Base-by-base conservation (phyloP, 352 stramenopile species). In the Phytophthora sojae region DNA sequence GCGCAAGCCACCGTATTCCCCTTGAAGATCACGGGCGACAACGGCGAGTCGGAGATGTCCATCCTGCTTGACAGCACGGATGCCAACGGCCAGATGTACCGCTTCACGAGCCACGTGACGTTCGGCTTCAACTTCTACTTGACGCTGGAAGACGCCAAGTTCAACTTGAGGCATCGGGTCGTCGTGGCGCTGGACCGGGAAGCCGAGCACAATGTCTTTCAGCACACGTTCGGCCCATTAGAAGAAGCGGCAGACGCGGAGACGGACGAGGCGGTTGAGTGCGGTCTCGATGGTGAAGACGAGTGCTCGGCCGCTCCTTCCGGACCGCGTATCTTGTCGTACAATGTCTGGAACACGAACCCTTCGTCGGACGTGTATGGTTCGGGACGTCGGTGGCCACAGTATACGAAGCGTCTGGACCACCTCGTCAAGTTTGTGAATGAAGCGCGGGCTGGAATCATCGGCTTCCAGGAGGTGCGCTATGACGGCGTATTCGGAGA, bases 311-410 rank as follows among this genome's bases (percentile, higher is more conserved):
- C 44, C 39, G 53, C 39, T 44, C 50, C 50, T 50, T 61, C 47
- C 9, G 72, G 61, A 0, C 87, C 88, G 12, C 79, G 88, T 21
- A 95, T 96, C 32, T 68, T 96, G 35, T 91, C 89, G 49, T 97
- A 93, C 78, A 97, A 97, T 47, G 83, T 96, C 12, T 97, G 91
- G 91, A 97, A 96, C 75, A 96, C 89, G 11, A 97, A 96, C 57
- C 91, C 91, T 4, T 89, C 88, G 0, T 77, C 67, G 0, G 78
- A 91, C 26, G 82, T 94, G 26, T 92, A 93, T 59, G 88, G 85
- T 45, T 58, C 69, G 50, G 35, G 58, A 6, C 73, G 75, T 29
- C 85, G 91, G 9, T 94, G 85, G 83, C 44, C 56, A n/a, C 85
- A 93, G 60, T 97, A 97, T 74, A 62, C 42, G 2, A 91, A 91